A percentile compares a stretch with the other conserved stretches of the same genome.
Conservation (phyloP, 2,329 filamentous ascomycete species). For the Pseudopithomyces chartarum region DNA sequence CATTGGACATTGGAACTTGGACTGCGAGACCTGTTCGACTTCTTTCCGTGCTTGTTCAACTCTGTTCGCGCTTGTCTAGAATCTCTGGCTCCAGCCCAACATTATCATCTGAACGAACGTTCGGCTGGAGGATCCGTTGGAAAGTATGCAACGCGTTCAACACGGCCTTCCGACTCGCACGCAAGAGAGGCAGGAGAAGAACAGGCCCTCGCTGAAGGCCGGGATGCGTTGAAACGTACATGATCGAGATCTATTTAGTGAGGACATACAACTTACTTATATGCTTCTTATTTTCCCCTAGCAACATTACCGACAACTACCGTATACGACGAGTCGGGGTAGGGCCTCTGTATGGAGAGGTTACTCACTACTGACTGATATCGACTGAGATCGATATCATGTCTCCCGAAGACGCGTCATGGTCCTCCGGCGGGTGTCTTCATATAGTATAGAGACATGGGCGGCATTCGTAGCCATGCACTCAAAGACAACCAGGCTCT, state of each 20-base stretch:
- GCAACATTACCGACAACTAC: constrained; percentile 17
- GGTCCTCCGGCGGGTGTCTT: too few relatives aligned
- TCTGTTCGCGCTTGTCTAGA: background rate
- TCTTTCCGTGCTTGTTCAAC: background rate
- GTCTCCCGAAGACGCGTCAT: background rate
- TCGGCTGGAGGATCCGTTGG: constrained; percentile 29
- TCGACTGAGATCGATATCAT: constrained; percentile 21
- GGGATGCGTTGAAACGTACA: constrained; percentile 3
- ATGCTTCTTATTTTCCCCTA: constrained; percentile 13
- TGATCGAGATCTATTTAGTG: constrained; percentile 12
- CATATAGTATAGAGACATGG: constrained; percentile 18
- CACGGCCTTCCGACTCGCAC: background rate
- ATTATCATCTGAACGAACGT: constrained; percentile 24
- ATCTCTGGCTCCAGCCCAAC: constrained; percentile 3
- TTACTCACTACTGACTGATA: constrained; percentile 15
- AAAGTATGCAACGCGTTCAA: constrained; percentile 17
- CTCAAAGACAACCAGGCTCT: constrained; percentile 10
- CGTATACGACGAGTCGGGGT: background rate
- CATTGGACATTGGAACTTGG: too few relatives aligned
- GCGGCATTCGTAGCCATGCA: constrained; percentile 15
- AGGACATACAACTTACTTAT: constrained; percentile 7
- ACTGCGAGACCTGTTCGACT: background rate
- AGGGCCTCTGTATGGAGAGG: background rate
- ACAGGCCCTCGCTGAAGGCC: constrained; percentile 7
- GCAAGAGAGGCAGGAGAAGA: constrained; percentile 1